Conservation (phyloP, 257 asterid genomes). For the Phtheirospermum japonicum region DNA sequence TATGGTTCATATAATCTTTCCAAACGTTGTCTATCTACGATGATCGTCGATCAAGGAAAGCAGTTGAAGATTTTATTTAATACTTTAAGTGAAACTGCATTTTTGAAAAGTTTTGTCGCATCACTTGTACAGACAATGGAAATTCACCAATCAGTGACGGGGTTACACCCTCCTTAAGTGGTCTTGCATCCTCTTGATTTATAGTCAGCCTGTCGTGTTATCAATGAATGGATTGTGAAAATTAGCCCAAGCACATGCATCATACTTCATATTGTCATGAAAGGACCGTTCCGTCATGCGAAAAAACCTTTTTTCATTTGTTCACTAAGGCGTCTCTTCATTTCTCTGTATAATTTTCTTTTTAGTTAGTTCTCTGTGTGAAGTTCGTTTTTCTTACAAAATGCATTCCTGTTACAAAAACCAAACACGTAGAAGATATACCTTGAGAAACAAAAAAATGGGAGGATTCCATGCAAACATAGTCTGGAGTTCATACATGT, state of each 20-base stretch:
- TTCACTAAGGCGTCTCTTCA: conserved; percentile 60
- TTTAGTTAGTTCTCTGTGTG: conserved; percentile 21
- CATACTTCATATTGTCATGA: conserved; percentile 61
- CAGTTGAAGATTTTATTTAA: conserved; percentile 77
- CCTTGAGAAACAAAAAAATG: conserved; percentile 71
- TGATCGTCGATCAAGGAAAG: conserved; percentile 76
- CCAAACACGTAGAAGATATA: conserved; percentile 61
- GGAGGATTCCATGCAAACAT: conserved; percentile 70
- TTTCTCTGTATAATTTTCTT: conserved; percentile 21
- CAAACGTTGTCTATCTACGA: conserved; percentile 66
- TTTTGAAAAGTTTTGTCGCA: conserved; percentile 85
- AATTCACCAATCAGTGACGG: conserved; percentile 55
- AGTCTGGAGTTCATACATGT: conserved; percentile 59
- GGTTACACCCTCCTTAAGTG: conserved; percentile 78
- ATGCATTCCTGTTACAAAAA: conserved; percentile 48
- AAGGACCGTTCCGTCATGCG: conserved; percentile 73
- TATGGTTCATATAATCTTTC: conserved; percentile 72
- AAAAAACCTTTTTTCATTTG: conserved; percentile 48
- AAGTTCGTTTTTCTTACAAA: conserved; percentile 23
- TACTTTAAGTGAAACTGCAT: conserved; percentile 51
- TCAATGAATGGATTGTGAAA: conserved; percentile 77
- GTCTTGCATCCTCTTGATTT: conserved; percentile 74
- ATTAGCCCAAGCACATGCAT: conserved; percentile 81
- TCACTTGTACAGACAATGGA: conserved; percentile 93
- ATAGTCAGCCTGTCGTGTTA: conserved; percentile 62